Base-by-base conservation (phyloP, 768 basidiomycete species). In the Boletus fagicola region DNA sequence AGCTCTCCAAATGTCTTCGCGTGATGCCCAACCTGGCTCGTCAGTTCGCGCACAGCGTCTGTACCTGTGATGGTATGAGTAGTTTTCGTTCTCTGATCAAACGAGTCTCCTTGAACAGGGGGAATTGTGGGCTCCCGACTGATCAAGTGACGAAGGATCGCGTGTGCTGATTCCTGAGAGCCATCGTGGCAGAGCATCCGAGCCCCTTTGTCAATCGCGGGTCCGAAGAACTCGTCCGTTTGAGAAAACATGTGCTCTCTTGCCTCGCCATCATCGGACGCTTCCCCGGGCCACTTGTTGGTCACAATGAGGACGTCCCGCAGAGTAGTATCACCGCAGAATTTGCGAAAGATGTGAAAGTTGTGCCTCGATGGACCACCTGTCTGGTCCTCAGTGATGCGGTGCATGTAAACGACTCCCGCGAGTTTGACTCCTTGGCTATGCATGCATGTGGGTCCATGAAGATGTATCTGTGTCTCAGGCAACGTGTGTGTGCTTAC, bases 401-500 rank as follows among this genome's bases (percentile, higher is more conserved):
- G 72, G 62, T 81, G 81, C 68, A 81, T 73, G 62, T 81, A 82
- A 38, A 82, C 75, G 47, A 82, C 74, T 1, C 80, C 81, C 0
- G 78, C 72, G 13, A 82, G 62, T 42, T 72, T 77, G 53, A 69
- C 30, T 10, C 67, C 69, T 51, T 64, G 66, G 33, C 61, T 65
- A 28, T 61, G 64, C 15, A 64, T 70, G 30, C 10, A 26, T 20
- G 26, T 46, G 33, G 24, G 47, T 40, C 40, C 24, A 33, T 31
- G 20, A 49, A 49, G 31, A 38, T 33, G 26, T 26, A 43, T 57
- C 20, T 13, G 20, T 36, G 48, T n/a, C 24, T 15, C 20, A 16
- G 20, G 22, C 20, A 24, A 58, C 18, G 44, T 31, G 38, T 4
- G 24, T 13, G 15, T 43, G 26, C 68, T 63, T 50, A 69, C 68